Conservation (phyloP, 2,329 filamentous ascomycete genomes). For the Aureobasidium subglaciale region DNA sequence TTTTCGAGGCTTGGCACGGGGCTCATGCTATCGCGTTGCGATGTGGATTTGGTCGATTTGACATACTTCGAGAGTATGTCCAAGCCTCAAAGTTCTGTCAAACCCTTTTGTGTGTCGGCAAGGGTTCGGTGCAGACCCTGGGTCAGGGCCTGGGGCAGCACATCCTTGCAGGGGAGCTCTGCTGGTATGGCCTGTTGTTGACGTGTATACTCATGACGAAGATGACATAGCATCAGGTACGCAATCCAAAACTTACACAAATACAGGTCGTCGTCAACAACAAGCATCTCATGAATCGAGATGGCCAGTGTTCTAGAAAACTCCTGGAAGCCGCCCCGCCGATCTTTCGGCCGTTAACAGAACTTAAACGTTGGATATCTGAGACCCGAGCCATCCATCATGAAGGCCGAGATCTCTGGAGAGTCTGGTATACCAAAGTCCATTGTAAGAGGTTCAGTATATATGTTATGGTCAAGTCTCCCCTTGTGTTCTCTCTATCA, state of each 20-base stretch:
- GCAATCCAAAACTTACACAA: not conserved
- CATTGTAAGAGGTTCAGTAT: not conserved
- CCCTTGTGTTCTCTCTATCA: not conserved
- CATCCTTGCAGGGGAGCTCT: too few relatives aligned
- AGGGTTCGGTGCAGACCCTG: not conserved
- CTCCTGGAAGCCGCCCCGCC: not conserved
- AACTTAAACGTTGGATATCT: not conserved
- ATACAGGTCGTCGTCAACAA: not conserved
- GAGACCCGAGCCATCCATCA: conserved; percentile 9
- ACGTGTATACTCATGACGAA: not conserved
- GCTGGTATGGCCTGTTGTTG: not conserved
- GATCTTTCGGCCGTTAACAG: conserved; percentile 5
- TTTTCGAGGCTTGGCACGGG: not conserved
- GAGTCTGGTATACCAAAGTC: not conserved
- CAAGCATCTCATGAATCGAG: not conserved
- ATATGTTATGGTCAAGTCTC: not conserved
- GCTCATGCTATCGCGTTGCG: not conserved
- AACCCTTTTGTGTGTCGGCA: not conserved
- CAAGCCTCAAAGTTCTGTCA: not conserved
- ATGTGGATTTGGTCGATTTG: not conserved
- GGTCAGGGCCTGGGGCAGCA: too few relatives aligned
- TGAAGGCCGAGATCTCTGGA: not conserved
- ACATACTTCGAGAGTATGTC: not conserved
- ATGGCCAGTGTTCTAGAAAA: not conserved
- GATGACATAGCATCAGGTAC: not conserved